Evolutionary conservation across 371 early-diverging fungal species (phyloP).

Genomic region (Mucor racemosus): DNA sequence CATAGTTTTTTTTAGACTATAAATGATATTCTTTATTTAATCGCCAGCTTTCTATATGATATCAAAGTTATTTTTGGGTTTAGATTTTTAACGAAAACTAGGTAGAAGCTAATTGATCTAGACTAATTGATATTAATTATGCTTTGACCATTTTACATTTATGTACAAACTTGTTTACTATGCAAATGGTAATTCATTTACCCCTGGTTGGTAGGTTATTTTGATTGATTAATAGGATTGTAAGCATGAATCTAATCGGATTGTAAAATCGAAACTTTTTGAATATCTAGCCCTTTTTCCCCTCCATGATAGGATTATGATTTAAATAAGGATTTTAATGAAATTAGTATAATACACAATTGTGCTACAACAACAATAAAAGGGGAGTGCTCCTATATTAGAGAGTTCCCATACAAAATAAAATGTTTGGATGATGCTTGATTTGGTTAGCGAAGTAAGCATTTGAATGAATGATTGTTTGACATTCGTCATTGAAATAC

Average conservation of each 20-base stretch:
- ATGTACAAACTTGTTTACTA: too few species aligned
- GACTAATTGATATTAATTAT: too few species aligned
- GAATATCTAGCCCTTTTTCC: neutral
- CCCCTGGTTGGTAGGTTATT: too few species aligned
- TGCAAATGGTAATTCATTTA: too few species aligned
- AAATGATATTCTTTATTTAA: neutral
- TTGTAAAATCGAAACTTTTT: neutral
- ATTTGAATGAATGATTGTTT: neutral
- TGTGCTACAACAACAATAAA: neutral
- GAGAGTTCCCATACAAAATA: neutral
- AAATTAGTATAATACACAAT: neutral
- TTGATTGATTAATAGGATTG: too few species aligned
- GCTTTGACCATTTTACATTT: too few species aligned
- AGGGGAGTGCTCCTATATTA: neutral
- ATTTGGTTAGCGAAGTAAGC: neutral
- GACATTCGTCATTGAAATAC: slow-evolving; percentile 7
- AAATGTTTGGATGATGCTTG: neutral
- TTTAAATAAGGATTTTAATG: neutral
- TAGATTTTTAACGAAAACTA: too few species aligned
- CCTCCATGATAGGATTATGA: neutral
- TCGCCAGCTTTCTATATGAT: neutral
- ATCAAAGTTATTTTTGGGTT: neutral
- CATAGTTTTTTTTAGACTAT: neutral
- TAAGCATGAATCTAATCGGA: neutral
- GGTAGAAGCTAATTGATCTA: too few species aligned